Evolutionary conservation across 345 rosid species (phyloP), one percentile per base, ranked within the genome.

Genomic region (Microcos paniculata): DNA sequence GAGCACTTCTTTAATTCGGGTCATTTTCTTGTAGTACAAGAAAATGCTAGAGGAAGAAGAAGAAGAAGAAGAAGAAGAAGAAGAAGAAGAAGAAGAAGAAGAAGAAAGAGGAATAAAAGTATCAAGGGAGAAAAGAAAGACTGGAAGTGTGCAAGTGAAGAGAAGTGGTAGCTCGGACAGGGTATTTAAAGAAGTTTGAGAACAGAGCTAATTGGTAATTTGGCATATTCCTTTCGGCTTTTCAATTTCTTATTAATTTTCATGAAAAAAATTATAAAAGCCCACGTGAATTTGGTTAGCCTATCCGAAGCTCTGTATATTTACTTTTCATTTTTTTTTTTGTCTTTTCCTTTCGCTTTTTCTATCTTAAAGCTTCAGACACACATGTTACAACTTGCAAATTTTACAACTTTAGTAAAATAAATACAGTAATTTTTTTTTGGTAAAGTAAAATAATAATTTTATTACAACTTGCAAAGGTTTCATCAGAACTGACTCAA

Each of bases 1-100:
- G 33, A 82, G 24, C 48, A 24, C 12, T 56, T 76, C 78, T 46
- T 85, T 82, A 10, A 77, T 42, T n/a, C 52, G 75, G 6, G 53
- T 12, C 86, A 80, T 87, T 49, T 33, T 77, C 6, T 16, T 48
- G 9, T 48, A 2, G 3, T 23, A 23, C 51, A 6, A 45, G 55
- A 45, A 70, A 14, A 11, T 33, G 26, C 3, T 2, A 3, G 3
- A 7, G 0, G n/a, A 11, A 21, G n/a, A 12, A 65, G 30, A 13
- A 30, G 2, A 1, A 48, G 6, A 62, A 58, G 19, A 16, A 3
- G 3, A 7, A 2, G n/a, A 11, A 21, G n/a, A 12, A 65, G 30
- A 13, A 30, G 2, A 1, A 48, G 6, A 28, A 9, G 18, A 49
- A n/a, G 30, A 19, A 12, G 31, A n/a, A 19, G 61, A 31, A 70